phyloP scores from a whole-genome alignment of 2,329 filamentous ascomycete genomes.

The Aspergillus sp. region DNA sequence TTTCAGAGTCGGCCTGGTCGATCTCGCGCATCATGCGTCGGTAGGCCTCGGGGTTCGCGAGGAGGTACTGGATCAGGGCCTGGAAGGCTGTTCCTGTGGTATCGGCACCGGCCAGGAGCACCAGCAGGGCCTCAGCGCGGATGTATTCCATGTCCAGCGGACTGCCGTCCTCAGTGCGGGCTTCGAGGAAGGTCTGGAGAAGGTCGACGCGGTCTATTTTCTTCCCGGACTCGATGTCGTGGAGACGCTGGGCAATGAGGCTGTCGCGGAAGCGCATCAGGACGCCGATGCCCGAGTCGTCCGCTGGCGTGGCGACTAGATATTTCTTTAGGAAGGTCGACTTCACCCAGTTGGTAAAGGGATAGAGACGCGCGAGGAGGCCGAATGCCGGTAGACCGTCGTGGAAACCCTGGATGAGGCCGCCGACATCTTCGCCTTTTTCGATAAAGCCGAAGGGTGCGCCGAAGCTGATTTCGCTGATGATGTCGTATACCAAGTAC shows the following conservation, averaged over 20 bases:
- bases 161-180: slow-evolving; percentile 38
- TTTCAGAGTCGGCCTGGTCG: slow-evolving; percentile 25
- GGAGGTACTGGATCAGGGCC: slow-evolving; percentile 39
- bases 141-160: slow-evolving; percentile 45
- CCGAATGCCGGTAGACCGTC: slow-evolving; percentile 46
- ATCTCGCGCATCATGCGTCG: slow-evolving; percentile 43
- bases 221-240: slow-evolving; percentile 42
- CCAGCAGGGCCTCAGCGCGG: slow-evolving; percentile 46
- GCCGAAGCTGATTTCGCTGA: slow-evolving; percentile 50
- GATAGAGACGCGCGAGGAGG: slow-evolving; percentile 45
- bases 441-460: slow-evolving; percentile 50
- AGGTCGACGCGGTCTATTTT: slow-evolving; percentile 42
- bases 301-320: slow-evolving; percentile 46
- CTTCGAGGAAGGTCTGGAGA: slow-evolving; percentile 44
- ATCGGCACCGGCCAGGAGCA: slow-evolving; percentile 46
- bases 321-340: slow-evolving; percentile 46
- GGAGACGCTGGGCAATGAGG: slow-evolving; percentile 42
- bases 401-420: slow-evolving; percentile 49
- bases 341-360: slow-evolving; percentile 50
- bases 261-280: slow-evolving; percentile 52
- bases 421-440: slow-evolving; percentile 44
- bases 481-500: slow-evolving; percentile 49
- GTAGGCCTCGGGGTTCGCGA: slow-evolving; percentile 35
- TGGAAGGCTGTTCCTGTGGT: slow-evolving; percentile 47
- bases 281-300: slow-evolving; percentile 48